Base-by-base conservation (phyloP, 2,329 filamentous ascomycete genomes). In the Colletotrichum chrysophilum region DNA sequence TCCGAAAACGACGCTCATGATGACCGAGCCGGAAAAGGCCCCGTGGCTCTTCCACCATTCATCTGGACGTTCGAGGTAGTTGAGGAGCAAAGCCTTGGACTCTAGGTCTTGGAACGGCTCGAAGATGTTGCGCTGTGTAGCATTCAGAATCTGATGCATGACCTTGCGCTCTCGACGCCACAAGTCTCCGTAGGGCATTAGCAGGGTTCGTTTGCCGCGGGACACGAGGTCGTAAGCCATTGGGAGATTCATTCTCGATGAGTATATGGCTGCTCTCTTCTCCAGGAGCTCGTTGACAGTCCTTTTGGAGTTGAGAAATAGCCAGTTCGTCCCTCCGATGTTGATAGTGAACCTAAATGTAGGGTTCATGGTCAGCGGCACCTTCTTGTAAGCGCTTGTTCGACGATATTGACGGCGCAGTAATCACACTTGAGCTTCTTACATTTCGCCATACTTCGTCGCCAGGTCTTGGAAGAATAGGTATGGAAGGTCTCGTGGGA, bases 361-460 rank as follows among this genome's bases (percentile, higher is more conserved):
- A 52, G 5, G 10, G n/a, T 6, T 1, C n/a, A 13, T 21, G 43
- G n/a, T 52, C 43, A 52, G 43, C 0, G n/a, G 10, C n/a, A 48
- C 0, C n/a, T 52, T 7, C 43, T 6, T 48, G 43, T 13, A 4
- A 1, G 2, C 1, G 1, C 10, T 21, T 13, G 5, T 21, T 48
- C 38, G 18, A n/a, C 8, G 18, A 10, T 48, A 2, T 4, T 48
- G 18, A 12, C 12, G 0, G 9, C 9, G 1, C 18, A 48, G 18
- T n/a, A n/a, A 5, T 48, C 3, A 0, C 5, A 9, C 9, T n/a
- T 48, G 18, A n/a, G 43, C 43, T 21, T 52, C 43, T 52, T 52
- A 52, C 43, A 52, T 52, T 52, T 52, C 43, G 3, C 43, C 43
- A 21, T 52, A 13, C n/a, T 21, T 52, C n/a, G 13, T 21, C 6